Percentiles rank a stretch among this genome's conserved stretches.
phyloP scores from a whole-genome alignment of 2,329 filamentous ascomycete species.

The Cercospora nicotianae region DNA sequence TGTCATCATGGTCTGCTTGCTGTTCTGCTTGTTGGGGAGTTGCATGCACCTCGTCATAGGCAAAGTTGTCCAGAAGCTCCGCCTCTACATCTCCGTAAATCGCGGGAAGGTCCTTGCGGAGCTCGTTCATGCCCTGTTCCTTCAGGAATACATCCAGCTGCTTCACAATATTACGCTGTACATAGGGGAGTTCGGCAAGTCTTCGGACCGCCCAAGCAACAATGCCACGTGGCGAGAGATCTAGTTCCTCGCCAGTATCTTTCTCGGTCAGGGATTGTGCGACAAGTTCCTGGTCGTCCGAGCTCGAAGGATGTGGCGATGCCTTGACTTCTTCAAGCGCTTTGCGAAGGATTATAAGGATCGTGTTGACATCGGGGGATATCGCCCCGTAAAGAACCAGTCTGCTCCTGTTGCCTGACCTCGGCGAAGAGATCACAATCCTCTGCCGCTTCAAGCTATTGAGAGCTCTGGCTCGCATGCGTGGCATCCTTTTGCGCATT shows the following conservation, averaged over 20 bases:
- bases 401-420: background rate
- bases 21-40: background rate
- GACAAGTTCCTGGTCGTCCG: background rate
- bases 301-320: background rate
- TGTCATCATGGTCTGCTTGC: background rate
- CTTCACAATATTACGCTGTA: conserved; percentile 16
- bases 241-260: background rate
- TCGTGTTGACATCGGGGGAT: conserved; percentile 26
- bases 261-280: background rate
- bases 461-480: conserved; percentile 7
- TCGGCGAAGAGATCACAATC: conserved; percentile 13
- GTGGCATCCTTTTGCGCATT: conserved; percentile 8
- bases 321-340: conserved; percentile 25
- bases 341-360: conserved; percentile 29
- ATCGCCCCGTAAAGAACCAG: conserved; percentile 30
- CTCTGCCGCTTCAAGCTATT: conserved; percentile 17
- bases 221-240: conserved; percentile 17
- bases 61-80: background rate
- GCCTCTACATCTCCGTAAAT: conserved; percentile 6
- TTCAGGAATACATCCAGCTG: conserved; percentile 17
- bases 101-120: conserved; percentile 20
- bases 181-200: conserved; percentile 22
- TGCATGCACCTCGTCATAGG: background rate
- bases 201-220: conserved; percentile 26
- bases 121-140: conserved; percentile 20